Evolutionary conservation across 2,329 filamentous ascomycete species (phyloP), one percentile per base, ranked within the genome.

Genomic region (Trichoderma sp.): DNA sequence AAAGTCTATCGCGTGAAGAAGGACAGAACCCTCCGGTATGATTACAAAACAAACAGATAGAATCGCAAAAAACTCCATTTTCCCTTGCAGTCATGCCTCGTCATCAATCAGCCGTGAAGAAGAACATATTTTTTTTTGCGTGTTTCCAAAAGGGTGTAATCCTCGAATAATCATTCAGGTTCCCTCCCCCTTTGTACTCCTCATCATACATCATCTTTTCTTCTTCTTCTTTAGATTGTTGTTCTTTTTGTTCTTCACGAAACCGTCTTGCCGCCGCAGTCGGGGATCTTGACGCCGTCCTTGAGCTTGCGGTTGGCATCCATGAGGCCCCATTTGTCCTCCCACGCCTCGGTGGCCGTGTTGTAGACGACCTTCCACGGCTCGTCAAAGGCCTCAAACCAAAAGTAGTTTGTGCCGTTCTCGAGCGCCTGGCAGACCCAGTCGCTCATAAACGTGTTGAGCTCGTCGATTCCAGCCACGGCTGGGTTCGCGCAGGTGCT

Each of bases 301-400:
- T 98, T 98, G 73, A 98, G 82, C 43, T 94, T 93, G 68, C 95
- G 88, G 75, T 93, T 86, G 4, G 93, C 86, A 74, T 96, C 93
- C 88, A 98, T 90, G 16, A 98, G 81, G 11, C 96, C 95, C 95
- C 95, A 97, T 78, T 97, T 91, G 77, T 97, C 93, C 82, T 98
- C 95, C 94, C 94, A 97, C 64, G 91, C 85, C 81, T 95, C 84
- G 51, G 84, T 82, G 68, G 80, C 80, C 5, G 83, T 83, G 78
- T 97, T 91, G 81, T 89, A 97, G 21, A 79, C 76, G 67, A 91
- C 83, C 82, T 98, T 97, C 95, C 95, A 98, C 2, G 94, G 94
- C 84, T 98, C 95, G 77, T 98, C 95, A 77, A 97, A 98, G 11
- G 94, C 93, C 77, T 94, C 92, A 78, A 98, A 97, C 95, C 95